Evolutionary conservation across 192 early-diverging fungal genomes (phyloP).

Genomic region (Coemansia sp.): DNA sequence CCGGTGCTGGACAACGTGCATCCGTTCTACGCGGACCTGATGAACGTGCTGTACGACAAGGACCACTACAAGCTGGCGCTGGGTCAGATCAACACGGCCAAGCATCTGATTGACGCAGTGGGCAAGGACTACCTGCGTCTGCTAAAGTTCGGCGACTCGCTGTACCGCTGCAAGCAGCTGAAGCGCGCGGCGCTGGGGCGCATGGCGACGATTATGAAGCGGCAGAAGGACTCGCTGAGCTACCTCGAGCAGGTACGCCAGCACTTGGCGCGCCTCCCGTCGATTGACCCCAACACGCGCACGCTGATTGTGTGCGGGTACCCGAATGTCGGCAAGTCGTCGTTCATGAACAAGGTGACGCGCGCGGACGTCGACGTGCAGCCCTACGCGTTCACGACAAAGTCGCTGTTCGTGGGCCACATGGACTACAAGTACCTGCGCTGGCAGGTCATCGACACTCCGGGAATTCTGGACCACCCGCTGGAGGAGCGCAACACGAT

Average conservation of each 20-base stretch:
- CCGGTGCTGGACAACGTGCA: conserved; percentile 99
- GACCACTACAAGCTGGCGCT: conserved; percentile 99
- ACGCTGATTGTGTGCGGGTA: conserved; percentile 98
- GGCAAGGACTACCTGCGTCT: conserved; percentile 96
- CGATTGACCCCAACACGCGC: conserved; percentile 99
- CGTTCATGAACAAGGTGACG: conserved; percentile 98
- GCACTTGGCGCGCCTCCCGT: conserved; percentile 96
- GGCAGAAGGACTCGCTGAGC: conserved; percentile 94
- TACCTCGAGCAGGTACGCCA: conserved; percentile 99
- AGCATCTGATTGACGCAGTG: conserved; percentile 93
- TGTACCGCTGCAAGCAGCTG: conserved; percentile 98
- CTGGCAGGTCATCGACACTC: conserved; percentile 99
- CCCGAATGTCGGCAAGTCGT: conserved; percentile 99
- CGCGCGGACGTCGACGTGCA: conserved; percentile 99
- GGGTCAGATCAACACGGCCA: conserved; percentile 96
- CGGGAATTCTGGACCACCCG: conserved; percentile 98
- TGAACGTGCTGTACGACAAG: conserved; percentile 99
- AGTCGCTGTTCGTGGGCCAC: conserved; percentile 99
- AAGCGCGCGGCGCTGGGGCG: conserved; percentile 98
- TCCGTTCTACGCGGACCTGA: conserved; percentile 98
- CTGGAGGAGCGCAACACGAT: conserved; percentile 99
- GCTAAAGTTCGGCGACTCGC: conserved; percentile 98
- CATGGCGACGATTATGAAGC: conserved; percentile 99
- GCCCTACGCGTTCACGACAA: conserved; percentile 99
- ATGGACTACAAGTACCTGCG: conserved; percentile 99